phyloP scores from a whole-genome alignment of 192 early-diverging fungal genomes.

The Anaeromyces robustus region DNA sequence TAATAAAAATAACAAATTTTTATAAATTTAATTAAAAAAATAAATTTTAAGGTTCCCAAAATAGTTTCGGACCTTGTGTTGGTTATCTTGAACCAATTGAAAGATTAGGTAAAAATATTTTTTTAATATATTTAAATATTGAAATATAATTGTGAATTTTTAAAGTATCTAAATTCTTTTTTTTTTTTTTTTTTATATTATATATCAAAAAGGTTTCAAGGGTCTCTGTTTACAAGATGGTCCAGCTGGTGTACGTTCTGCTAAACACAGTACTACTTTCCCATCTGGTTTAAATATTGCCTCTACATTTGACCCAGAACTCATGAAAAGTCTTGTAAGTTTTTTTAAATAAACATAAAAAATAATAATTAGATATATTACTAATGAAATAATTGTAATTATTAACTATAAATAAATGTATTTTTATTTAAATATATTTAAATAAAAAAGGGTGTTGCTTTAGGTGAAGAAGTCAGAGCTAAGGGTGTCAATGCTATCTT shows the following conservation, averaged over 20 bases:
- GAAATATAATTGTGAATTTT: too few species aligned
- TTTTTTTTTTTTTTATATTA: too few species aligned
- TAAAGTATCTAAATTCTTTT: too few species aligned
- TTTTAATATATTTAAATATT: too few species aligned
- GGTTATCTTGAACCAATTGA: not conserved
- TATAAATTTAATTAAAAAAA: not conserved
- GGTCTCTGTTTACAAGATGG: not conserved
- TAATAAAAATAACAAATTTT: too few species aligned
- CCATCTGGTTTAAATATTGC: constrained; percentile 30
- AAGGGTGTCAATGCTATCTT: constrained; percentile 39
- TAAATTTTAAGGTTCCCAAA: not conserved
- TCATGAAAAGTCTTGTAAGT: constrained; percentile 15
- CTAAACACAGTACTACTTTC: not conserved
- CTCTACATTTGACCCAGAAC: constrained; percentile 32
- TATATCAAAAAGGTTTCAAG: too few species aligned
- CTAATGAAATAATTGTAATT: too few species aligned
- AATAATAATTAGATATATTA: too few species aligned
- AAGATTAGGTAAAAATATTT: too few species aligned
- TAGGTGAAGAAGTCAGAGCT: constrained; percentile 33
- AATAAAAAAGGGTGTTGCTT: constrained; percentile 19
- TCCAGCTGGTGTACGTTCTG: not conserved
- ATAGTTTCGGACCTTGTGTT: not conserved
- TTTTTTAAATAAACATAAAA: too few species aligned
- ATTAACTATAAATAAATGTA: too few species aligned
- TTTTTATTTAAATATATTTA: too few species aligned